These are phyloP conservation scores for Cutaneotrichosporon sp. DNA, from an alignment of 1,284 basidiomycete genomes.

Conservation along the genomic window DNA sequence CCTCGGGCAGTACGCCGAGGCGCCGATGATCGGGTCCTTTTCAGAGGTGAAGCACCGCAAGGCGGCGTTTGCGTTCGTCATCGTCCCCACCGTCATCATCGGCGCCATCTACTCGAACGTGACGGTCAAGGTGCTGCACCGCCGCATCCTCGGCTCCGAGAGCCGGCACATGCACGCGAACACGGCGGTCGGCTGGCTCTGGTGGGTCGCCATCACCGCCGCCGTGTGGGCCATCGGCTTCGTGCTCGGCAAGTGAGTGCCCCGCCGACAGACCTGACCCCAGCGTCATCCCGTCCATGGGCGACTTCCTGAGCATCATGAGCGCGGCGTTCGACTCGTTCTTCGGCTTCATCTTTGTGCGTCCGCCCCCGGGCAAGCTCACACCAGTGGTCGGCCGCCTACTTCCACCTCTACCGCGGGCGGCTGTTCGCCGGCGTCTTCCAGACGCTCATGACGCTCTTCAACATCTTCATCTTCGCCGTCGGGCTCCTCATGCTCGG, in stretches of 20 bases:
- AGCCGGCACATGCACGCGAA: conserved; percentile 60
- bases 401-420: conserved; percentile 53
- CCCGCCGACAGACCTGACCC: background rate
- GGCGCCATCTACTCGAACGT: conserved; percentile 52
- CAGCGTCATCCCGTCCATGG: conserved; percentile 55
- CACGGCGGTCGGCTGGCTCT: conserved; percentile 62
- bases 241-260: conserved; percentile 59
- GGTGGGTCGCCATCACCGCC: conserved; percentile 62
- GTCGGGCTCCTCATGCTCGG: conserved; percentile 56
- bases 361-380: background rate
- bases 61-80: conserved; percentile 53
- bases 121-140: conserved; percentile 48
- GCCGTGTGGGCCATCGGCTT: conserved; percentile 64
- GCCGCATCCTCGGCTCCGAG: conserved; percentile 51
- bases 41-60: conserved; percentile 58
- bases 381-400: conserved; percentile 53
- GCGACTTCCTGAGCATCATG: conserved; percentile 55
- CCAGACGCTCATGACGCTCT: conserved; percentile 34
- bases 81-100: conserved; percentile 47
- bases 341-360: conserved; percentile 53
- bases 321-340: conserved; percentile 43
- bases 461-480: conserved; percentile 54
- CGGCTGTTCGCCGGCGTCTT: conserved; percentile 37
- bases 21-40: conserved; percentile 50
- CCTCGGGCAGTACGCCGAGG: conserved; percentile 49